A percentile compares a stretch with the other conserved stretches of the same genome.
phyloP scores from a whole-genome alignment of 495 filamentous ascomycete species.

The Aspergillus saccharolyticus region DNA sequence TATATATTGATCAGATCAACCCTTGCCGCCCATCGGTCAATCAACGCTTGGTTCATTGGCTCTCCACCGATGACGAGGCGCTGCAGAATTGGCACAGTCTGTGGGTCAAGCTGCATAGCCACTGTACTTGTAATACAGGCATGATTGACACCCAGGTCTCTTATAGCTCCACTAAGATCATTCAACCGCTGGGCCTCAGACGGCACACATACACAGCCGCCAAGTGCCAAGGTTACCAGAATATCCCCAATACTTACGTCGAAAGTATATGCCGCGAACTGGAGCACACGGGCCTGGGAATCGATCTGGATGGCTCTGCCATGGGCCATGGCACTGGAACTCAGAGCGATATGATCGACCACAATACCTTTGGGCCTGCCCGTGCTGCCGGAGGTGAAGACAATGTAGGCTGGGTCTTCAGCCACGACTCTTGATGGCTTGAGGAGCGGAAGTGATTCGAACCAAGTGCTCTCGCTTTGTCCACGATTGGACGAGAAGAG shows the following conservation, averaged over 20 bases:
- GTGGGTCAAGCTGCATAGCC: slow-evolving; percentile 20
- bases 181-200: background rate
- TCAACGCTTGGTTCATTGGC: slow-evolving; percentile 21
- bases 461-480: no score
- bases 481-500: no score
- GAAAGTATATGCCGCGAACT: background rate
- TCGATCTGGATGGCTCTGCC: no score
- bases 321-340: no score
- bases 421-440: no score
- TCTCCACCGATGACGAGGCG: slow-evolving; percentile 40
- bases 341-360: background rate
- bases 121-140: slow-evolving; percentile 16
- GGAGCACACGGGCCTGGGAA: background rate
- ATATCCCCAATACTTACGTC: background rate
- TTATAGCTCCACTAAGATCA: background rate
- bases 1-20: slow-evolving; percentile 14
- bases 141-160: background rate
- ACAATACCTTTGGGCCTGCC: background rate
- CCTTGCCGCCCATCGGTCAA: background rate
- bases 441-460: no score
- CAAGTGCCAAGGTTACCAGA: background rate
- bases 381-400: no score
- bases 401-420: no score
- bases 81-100: slow-evolving; percentile 26
- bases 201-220: background rate